Conservation (phyloP, 2,329 filamentous ascomycete species). For the Fusarium heterosporum region DNA sequence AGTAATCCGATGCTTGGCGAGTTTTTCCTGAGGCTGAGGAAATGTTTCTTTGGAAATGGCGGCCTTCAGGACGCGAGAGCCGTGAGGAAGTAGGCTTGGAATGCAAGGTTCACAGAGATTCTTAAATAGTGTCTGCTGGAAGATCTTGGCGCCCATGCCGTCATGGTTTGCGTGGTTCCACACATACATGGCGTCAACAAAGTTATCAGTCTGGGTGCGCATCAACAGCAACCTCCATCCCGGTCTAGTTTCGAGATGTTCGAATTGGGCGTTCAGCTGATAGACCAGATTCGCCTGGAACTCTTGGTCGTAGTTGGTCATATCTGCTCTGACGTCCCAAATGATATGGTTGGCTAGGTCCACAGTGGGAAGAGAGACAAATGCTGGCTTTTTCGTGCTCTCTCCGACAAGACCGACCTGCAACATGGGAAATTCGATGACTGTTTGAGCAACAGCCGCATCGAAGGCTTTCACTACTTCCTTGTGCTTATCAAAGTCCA, state of each 20-base stretch:
- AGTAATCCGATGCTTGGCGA: constrained; percentile 10
- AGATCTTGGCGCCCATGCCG: constrained; percentile 7
- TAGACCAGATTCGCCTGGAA: constrained; percentile 5
- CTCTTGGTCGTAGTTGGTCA: neutral
- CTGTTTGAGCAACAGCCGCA: neutral
- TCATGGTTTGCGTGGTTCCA: constrained; percentile 6
- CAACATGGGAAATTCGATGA: neutral
- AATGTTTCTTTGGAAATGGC: neutral
- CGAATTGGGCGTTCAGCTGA: constrained; percentile 11
- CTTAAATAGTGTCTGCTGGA: neutral
- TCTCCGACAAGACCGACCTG: constrained; percentile 5
- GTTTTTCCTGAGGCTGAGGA: constrained; percentile 12
- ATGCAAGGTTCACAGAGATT: neutral
- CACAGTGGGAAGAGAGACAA: neutral
- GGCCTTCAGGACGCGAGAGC: neutral
- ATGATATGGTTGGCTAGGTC: constrained; percentile 9
- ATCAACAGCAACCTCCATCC: constrained; percentile 13
- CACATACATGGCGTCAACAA: constrained; percentile 12
- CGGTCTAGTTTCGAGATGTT: neutral
- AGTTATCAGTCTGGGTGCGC: neutral
- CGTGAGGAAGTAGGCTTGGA: neutral
- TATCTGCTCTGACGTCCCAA: neutral
- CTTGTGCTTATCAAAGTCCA: neutral
- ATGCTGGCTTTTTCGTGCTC: constrained; percentile 1
- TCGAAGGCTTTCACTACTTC: neutral